These are phyloP conservation scores for Rhodotorula paludigena DNA, from an alignment of 768 basidiomycete species.

Conservation along the genomic window DNA sequence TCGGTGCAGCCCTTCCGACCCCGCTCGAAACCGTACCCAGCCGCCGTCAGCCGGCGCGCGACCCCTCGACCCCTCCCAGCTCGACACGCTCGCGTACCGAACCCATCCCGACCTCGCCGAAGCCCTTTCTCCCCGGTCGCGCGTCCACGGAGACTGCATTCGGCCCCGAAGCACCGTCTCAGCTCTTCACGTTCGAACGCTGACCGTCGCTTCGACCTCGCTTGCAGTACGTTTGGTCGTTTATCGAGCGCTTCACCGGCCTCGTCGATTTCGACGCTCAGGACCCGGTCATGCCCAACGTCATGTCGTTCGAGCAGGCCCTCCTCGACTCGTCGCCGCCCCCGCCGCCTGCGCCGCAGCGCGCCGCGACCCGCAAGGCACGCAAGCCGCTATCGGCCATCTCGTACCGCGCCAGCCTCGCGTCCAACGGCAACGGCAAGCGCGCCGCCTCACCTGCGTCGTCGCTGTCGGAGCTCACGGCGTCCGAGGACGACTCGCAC, in stretches of 20 bases:
- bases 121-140: too few relatives aligned
- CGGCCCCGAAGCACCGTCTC: neutral
- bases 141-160: too few relatives aligned
- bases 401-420: neutral
- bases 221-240: slow-evolving; percentile 30
- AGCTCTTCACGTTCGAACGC: neutral
- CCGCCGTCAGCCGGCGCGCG: too few relatives aligned
- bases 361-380: neutral
- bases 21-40: too few relatives aligned
- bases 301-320: slow-evolving; percentile 27
- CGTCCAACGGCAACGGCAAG: neutral
- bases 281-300: slow-evolving; percentile 8
- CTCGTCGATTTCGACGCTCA: slow-evolving; percentile 8
- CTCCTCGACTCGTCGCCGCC: slow-evolving; percentile 17
- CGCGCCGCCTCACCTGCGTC: slow-evolving; percentile 8
- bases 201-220: neutral
- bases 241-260: slow-evolving; percentile 21
- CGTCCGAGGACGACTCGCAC: slow-evolving; percentile 9
- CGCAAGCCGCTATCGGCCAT: neutral
- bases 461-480: slow-evolving; percentile 18
- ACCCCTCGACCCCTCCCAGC: neutral
- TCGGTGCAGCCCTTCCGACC: too few relatives aligned
- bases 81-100: neutral
- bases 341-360: neutral
- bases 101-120: too few relatives aligned